Base-by-base conservation (phyloP, 2,329 filamentous ascomycete species). In the Stachybotrys chartarum region DNA sequence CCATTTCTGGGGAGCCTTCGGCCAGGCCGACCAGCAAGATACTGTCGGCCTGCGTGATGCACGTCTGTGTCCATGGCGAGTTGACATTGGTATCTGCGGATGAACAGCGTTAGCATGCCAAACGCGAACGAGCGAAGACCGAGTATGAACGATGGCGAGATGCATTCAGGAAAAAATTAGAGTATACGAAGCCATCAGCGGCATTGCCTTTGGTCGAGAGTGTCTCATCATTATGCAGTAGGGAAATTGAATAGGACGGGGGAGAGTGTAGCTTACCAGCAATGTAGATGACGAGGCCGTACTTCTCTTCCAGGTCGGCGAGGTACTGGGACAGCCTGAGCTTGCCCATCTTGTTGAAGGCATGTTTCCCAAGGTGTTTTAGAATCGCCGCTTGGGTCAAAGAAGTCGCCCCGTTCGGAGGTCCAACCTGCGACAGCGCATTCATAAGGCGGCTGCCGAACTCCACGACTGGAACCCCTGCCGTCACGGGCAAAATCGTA, bases 331-430 rank as follows among this genome's bases (percentile, higher is more conserved):
- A 91, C 7, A 99, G 77, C 71, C 96, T 97, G 31, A 99, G 77
- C 71, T 97, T 97, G 6, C 94, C 94, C 88, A 99, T 97, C 63
- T 88, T 90, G 72, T 89, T 97, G 69, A 99, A 99, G 0, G 95
- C 94, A 71, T 99, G 91, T 59, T 94, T 88, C 31, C 95, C 94
- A 1, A 99, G 80, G 68, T 99, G 95, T 61, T 95, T 96, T 53
- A 99, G 73, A 63, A 99, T 96, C 3, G 91, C 90, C 3, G 91
- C 87, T 71, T 99, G 93, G 60, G 96, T 97, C 14, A 99, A 80
- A 0, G 90, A 92, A 0, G 91, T 96, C 3, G 96, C 91, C 1
- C 93, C 92, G 63, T 95, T 95, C 0, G 88, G 84, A 16, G 91
- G 87, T 5, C 93, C 92, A 58, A 97, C 90, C 68, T 99, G 93